Base-by-base conservation (phyloP, 208 protist genomes). In the Lotmaria passim region DNA sequence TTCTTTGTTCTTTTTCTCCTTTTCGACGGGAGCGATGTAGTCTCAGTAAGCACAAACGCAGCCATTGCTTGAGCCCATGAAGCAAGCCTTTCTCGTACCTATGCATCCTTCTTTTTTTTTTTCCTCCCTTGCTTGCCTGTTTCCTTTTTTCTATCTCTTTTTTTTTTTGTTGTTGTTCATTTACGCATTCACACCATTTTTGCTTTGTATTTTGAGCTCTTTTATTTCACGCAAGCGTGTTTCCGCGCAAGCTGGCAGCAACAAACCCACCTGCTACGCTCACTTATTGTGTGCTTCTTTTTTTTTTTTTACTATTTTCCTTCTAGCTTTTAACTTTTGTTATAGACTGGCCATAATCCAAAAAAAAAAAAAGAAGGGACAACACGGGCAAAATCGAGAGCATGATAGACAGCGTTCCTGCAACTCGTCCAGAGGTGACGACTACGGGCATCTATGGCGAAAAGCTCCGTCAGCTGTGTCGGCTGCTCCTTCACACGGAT, bases 401-500 rank as follows among this genome's bases (percentile, higher is more conserved):
- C 36, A 39, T 6, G 12, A 38, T 17, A 80, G 73, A 69, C 62
- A 76, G n/a, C 30, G 69, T 81, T n/a, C 68, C 75, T n/a, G 69
- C 66, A 7, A 76, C 61, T 15, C 51, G 64, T 17, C 86, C 82
- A 52, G 71, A 86, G 58, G 82, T 91, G 51, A 86, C 85, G 57
- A 86, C 85, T 48, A 82, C 79, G 4, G 85, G 75, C 51, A 81
- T 91, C 46, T 74, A 85, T 69, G 79, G 79, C 41, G 75, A 69
- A n/a, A 67, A 81, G 41, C 59, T 91, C 12, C 61, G 77, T 31
- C 15, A 39, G 3, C 71, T 88, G 17, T 78, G 81, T 47, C 56
- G 81, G 36, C 56, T 41, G 10, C 68, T 86, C 15, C 11, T 64
- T 26, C 47, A 59, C 34, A 48, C 60, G 43, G 77, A 80, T 8